Base-by-base conservation (phyloP, 495 filamentous ascomycete species). In the Lepraria neglecta region DNA sequence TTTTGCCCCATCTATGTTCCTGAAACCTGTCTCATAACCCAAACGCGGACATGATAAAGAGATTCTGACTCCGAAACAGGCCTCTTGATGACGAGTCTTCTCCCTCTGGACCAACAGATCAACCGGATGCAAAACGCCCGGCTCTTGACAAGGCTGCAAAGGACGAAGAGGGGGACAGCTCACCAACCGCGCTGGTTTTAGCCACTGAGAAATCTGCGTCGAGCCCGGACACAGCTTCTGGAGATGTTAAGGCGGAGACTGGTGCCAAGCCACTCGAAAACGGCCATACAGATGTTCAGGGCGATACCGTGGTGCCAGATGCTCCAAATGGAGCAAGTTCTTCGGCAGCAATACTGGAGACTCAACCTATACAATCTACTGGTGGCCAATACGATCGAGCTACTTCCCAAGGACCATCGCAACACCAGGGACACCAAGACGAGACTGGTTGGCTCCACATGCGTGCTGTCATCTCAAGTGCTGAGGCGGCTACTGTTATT, bases 391-490 rank as follows among this genome's bases (percentile, higher is more conserved):
- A 80, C 53, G 82, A 84, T 58, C 73, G 80, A 28, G 71, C 74
- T 21, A 73, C 73, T 53, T 77, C 77, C 28, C 81, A 84, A 58
- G 65, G 62, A 7, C 70, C 76, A 56, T 75, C 79, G 14, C 74
- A 76, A 65, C 77, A 77, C 64, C 74, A 74, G 53, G 75, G 77
- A 35, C 74, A 77, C 27, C 83, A 92, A 68, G 95, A 98, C 69
- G 95, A 98, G 75, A 94, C 88, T 50, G 84, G 82, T 43, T 97
- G 95, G 95, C 90, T 98, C 63, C 95, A 98, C 73, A 87, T 98
- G 66, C 88, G 94, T 64, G 88, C 95, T 19, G 87, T 96, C 67
- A 97, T 98, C 65, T 92, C 92, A 40, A 97, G 91, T 73, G 90
- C 88, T 47, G 94, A 98, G 74, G 94, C 94, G 66, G 94, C 94